phyloP scores from a whole-genome alignment of 208 protist species.

The Phytomonas serpens region DNA sequence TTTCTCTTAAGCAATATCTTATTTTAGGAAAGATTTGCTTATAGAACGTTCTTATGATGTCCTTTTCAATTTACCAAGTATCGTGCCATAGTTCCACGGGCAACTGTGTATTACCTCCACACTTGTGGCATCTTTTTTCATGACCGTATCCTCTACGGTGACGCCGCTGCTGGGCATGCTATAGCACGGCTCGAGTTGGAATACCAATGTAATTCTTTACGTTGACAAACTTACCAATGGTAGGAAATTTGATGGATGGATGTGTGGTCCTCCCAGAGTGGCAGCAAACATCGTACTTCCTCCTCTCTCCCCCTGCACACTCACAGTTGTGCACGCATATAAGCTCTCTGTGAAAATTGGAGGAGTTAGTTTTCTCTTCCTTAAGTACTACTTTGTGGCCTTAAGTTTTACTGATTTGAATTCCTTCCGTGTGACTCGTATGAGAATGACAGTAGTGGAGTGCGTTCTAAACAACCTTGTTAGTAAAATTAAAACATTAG shows the following conservation, averaged over 20 bases:
- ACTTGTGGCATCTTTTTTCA: too few relatives aligned
- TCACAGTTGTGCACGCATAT: conserved; percentile 28
- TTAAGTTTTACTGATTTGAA: conserved; percentile 60
- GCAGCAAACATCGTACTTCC: too few relatives aligned
- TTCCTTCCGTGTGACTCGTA: conserved; percentile 37
- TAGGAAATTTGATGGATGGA: not conserved
- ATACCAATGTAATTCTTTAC: conserved; percentile 23
- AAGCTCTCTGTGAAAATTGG: conserved; percentile 28
- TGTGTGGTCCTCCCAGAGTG: not conserved
- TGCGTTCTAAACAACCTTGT: conserved; percentile 12
- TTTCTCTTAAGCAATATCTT: too few relatives aligned
- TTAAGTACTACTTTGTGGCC: conserved; percentile 49
- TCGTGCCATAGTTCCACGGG: too few relatives aligned
- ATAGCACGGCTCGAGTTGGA: conserved; percentile 29
- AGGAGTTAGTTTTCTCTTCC: conserved; percentile 46
- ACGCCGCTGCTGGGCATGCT: conserved; percentile 56
- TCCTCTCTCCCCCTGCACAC: conserved; percentile 4
- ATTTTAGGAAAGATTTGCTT: too few relatives aligned
- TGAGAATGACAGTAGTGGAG: conserved; percentile 25
- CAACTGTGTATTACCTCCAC: too few relatives aligned
- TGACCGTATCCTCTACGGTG: conserved; percentile 18
- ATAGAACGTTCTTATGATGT: too few relatives aligned
- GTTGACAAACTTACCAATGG: conserved; percentile 15
- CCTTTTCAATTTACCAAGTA: too few relatives aligned
- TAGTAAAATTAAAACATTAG: not conserved